Evolutionary conservation across 2,329 filamentous ascomycete genomes (phyloP).

Genomic region (Penicillium sp.): DNA sequence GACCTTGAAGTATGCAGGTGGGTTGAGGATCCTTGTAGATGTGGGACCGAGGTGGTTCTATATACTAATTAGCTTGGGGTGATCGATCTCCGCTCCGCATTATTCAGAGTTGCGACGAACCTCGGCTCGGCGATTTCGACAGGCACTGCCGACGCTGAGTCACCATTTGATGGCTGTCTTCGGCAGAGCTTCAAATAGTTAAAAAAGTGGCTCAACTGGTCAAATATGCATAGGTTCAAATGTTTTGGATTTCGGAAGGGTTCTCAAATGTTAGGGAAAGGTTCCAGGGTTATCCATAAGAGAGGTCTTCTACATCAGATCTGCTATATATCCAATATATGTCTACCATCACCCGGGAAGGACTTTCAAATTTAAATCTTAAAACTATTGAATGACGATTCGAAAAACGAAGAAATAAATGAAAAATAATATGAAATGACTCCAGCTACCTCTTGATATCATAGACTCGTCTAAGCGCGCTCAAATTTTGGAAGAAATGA

Average conservation of each 20-base stretch:
- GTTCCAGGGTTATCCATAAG: no score
- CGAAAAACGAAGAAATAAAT: neutral
- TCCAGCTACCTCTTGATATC: neutral
- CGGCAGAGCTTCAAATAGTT: no score
- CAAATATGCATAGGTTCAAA: no score
- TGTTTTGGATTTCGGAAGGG: no score
- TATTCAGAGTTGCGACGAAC: neutral
- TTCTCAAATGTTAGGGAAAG: no score
- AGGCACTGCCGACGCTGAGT: neutral
- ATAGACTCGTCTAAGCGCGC: slow-evolving; percentile 5
- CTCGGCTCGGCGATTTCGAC: neutral
- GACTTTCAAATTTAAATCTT: no score
- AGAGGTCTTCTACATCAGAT: no score
- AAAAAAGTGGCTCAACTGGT: no score
- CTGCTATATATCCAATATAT: no score
- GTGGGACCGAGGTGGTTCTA: neutral
- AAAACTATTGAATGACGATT: neutral
- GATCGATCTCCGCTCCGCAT: neutral
- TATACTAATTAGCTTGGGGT: neutral
- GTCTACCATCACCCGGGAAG: neutral
- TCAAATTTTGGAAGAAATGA: neutral
- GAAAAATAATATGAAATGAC: neutral
- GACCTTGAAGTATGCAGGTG: neutral
- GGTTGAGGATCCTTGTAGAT: neutral
- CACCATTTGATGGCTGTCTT: neutral